A percentile compares a stretch with the other conserved stretches of the same genome.
Conservation (phyloP, 2,329 filamentous ascomycete genomes). For the Rhynchosporium agropyri region DNA sequence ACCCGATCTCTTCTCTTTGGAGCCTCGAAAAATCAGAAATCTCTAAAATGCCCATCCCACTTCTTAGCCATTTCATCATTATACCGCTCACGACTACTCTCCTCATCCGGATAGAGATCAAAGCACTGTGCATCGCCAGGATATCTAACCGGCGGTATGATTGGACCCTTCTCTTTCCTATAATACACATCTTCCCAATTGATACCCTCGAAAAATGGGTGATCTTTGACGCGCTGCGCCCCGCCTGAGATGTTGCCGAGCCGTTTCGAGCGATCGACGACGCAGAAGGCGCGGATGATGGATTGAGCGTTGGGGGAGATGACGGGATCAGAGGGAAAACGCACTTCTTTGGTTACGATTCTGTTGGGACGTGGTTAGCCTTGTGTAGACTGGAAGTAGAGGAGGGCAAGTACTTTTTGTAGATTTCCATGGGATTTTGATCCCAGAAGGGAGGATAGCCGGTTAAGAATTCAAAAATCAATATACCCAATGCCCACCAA, state of each 20-base stretch:
- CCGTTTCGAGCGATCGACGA: constrained; percentile 74
- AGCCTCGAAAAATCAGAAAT: constrained; percentile 56
- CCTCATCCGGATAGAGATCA: constrained; percentile 79
- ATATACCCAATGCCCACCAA: constrained; percentile 85
- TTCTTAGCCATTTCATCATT: constrained; percentile 67
- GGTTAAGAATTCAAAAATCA: constrained; percentile 83
- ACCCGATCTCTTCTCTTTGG: too few species aligned
- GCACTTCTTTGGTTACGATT: constrained; percentile 77
- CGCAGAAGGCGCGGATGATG: constrained; percentile 76
- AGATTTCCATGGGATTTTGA: constrained; percentile 83
- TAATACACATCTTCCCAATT: constrained; percentile 74
- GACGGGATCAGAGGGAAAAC: constrained; percentile 66
- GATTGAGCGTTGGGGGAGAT: constrained; percentile 72
- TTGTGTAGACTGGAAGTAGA: neutral
- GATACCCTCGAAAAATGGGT: constrained; percentile 73
- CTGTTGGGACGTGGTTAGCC: constrained; percentile 45
- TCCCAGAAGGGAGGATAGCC: constrained; percentile 88
- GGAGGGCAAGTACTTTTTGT: constrained; percentile 62
- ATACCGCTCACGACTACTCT: constrained; percentile 65
- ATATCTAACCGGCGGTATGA: constrained; percentile 73
- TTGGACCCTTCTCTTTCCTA: constrained; percentile 67
- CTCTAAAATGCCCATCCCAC: constrained; percentile 72
- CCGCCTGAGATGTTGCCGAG: constrained; percentile 79
- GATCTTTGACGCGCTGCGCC: constrained; percentile 69
- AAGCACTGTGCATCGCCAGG: constrained; percentile 80